phyloP scores from a whole-genome alignment of 2,329 filamentous ascomycete species.

The Monilinia fructicola region DNA sequence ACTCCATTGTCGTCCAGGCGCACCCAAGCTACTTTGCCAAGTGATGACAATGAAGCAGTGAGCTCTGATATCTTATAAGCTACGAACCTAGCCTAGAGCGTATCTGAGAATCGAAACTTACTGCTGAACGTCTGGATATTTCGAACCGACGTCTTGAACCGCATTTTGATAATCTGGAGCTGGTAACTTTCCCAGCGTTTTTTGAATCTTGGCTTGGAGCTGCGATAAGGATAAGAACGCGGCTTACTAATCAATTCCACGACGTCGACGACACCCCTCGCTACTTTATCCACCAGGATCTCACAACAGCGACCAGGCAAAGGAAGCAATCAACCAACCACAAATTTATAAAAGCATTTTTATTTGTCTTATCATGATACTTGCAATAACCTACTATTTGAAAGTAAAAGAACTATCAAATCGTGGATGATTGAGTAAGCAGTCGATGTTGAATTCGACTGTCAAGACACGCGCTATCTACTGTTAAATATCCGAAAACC shows the following conservation, averaged over 20 bases:
- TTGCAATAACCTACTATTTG: neutral
- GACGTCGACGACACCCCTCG: neutral
- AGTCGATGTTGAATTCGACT: neutral
- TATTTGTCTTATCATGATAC: neutral
- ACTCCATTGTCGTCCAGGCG: constrained; percentile 83
- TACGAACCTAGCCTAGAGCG: constrained; percentile 1
- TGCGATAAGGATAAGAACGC: neutral
- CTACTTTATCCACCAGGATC: neutral
- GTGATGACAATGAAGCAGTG: constrained; percentile 60
- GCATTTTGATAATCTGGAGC: constrained; percentile 48
- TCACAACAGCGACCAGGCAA: neutral
- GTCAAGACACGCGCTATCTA: neutral
- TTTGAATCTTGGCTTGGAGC: neutral
- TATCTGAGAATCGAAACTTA: constrained; percentile 40
- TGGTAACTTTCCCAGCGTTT: neutral
- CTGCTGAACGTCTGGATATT: constrained; percentile 67
- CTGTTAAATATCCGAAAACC: neutral
- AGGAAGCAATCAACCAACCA: neutral
- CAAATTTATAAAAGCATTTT: neutral
- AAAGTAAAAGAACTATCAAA: neutral
- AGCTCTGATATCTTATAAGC: constrained; percentile 50
- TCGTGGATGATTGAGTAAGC: neutral
- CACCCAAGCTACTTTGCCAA: constrained; percentile 46
- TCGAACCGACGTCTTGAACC: constrained; percentile 64
- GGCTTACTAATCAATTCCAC: constrained; percentile 11